phyloP scores from a whole-genome alignment of 371 early-diverging fungal species.

The Mortierella sp. region DNA sequence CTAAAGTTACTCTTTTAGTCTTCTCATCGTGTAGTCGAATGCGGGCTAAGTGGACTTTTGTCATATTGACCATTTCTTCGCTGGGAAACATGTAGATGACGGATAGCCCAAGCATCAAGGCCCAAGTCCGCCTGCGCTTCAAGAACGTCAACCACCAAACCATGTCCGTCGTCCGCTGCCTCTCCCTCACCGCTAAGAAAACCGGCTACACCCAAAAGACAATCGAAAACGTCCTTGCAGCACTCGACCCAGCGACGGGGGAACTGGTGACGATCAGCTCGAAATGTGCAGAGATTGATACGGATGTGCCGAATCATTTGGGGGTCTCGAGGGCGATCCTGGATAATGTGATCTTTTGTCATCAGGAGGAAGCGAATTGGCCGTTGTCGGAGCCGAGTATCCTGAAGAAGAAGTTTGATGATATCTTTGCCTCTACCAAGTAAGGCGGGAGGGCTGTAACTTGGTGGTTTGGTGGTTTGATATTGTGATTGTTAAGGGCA shows the following conservation, averaged over 20 bases:
- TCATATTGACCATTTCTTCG: no score
- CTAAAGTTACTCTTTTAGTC: background rate
- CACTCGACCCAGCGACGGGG: constrained; percentile 71
- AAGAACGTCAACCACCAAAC: constrained; percentile 79
- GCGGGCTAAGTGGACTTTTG: no score
- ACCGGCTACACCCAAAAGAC: constrained; percentile 81
- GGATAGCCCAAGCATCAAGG: constrained; percentile 89
- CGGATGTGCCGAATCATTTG: constrained; percentile 86
- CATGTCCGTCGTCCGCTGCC: constrained; percentile 85
- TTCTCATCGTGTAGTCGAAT: no score
- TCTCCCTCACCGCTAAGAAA: constrained; percentile 85
- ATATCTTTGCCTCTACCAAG: constrained; percentile 96
- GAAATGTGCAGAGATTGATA: constrained; percentile 92
- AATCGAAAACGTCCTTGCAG: constrained; percentile 85
- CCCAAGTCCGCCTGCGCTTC: constrained; percentile 95
- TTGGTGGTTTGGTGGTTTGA: background rate
- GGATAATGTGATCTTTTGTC: constrained; percentile 99
- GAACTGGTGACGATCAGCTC: constrained; percentile 81
- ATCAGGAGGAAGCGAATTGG: constrained; percentile 99
- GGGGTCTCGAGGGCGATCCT: constrained; percentile 95
- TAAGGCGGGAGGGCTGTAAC: constrained; percentile 58
- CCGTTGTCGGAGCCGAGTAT: constrained; percentile 93
- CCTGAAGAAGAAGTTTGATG: constrained; percentile 99
- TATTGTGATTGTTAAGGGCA: background rate
- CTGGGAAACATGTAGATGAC: constrained; percentile 72